These are phyloP conservation scores for Penicillium lagena DNA, from an alignment of 495 filamentous ascomycete species.

Conservation along the genomic window DNA sequence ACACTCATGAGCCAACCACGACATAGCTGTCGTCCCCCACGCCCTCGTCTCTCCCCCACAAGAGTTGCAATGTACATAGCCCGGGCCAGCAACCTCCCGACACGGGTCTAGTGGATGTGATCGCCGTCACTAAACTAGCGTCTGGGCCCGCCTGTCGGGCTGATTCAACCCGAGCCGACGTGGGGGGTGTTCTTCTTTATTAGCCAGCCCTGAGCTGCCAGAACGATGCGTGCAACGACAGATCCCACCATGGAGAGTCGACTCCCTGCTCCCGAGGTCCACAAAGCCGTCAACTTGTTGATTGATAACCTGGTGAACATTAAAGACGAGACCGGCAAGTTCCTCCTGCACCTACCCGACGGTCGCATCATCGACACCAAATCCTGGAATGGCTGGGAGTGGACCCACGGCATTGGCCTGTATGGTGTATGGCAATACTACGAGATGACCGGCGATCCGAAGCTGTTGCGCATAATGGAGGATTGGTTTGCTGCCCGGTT, in stretches of 20 bases:
- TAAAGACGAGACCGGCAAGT: constrained; percentile 57
- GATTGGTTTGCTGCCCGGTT: constrained; percentile 59
- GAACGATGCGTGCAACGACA: too few relatives aligned
- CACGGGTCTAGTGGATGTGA: too few relatives aligned
- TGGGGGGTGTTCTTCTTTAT: too few relatives aligned
- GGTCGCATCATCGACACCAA: constrained; percentile 68
- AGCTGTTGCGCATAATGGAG: constrained; percentile 47
- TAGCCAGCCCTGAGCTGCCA: too few relatives aligned
- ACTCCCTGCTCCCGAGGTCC: constrained; percentile 29
- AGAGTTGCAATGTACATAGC: too few relatives aligned
- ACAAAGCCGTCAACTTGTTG: constrained; percentile 47
- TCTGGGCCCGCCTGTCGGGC: too few relatives aligned
- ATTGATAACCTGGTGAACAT: constrained; percentile 61
- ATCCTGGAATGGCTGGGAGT: constrained; percentile 68
- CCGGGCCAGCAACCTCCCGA: too few relatives aligned
- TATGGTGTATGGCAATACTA: constrained; percentile 69
- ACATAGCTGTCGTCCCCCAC: too few relatives aligned
- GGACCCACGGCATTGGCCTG: constrained; percentile 67
- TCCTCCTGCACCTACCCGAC: constrained; percentile 56
- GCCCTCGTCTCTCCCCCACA: too few relatives aligned
- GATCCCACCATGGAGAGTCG: constrained; percentile 1
- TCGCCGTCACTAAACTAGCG: too few relatives aligned
- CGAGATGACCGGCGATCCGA: constrained; percentile 44
- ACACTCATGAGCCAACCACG: too few relatives aligned
- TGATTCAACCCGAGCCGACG: too few relatives aligned